These are phyloP conservation scores for Epichloe scottii DNA, from an alignment of 2,329 filamentous ascomycete species.

Conservation along the genomic window DNA sequence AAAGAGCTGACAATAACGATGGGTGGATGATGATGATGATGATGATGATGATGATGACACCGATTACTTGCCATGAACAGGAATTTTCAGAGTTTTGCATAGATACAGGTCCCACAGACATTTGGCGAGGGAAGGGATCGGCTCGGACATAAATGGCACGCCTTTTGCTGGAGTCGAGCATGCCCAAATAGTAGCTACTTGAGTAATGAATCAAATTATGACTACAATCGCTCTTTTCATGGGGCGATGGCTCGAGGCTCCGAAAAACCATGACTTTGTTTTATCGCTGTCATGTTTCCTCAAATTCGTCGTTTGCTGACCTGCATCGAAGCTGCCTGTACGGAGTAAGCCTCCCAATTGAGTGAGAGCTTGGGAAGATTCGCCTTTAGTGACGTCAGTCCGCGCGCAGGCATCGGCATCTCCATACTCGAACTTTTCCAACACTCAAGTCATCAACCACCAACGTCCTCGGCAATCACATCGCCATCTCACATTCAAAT, in stretches of 20 bases:
- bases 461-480: neutral
- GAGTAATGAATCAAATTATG: neutral
- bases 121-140: neutral
- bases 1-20: conserved; percentile 21
- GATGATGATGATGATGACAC: neutral
- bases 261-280: neutral
- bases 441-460: too few relatives aligned
- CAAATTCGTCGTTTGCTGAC: too few relatives aligned
- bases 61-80: neutral
- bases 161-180: neutral
- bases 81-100: too few relatives aligned
- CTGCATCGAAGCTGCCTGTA: too few relatives aligned
- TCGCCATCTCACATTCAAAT: neutral
- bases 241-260: too few relatives aligned
- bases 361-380: too few relatives aligned
- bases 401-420: too few relatives aligned
- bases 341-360: too few relatives aligned
- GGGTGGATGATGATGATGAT: conserved; percentile 2
- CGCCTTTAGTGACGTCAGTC: too few relatives aligned
- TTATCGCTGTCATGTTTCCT: too few relatives aligned
- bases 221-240: neutral
- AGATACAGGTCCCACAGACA: neutral
- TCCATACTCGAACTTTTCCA: too few relatives aligned
- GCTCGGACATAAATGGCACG: neutral
- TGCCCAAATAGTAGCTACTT: neutral